Base-by-base conservation (phyloP, 2,329 filamentous ascomycete species). In the Verticillium longisporum region DNA sequence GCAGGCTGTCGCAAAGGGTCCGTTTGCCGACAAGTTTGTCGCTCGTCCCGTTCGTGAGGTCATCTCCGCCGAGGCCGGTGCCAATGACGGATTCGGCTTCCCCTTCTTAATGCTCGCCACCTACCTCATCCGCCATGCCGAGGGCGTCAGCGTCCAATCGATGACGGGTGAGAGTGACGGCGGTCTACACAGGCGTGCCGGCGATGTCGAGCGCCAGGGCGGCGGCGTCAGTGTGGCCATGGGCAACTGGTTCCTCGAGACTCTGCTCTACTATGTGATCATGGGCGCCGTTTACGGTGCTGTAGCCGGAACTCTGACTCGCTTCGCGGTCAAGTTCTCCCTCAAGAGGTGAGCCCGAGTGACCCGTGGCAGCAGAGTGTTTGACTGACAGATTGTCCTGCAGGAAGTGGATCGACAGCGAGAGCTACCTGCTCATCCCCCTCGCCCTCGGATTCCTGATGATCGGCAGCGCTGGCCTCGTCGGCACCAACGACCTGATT, bases 11-110 rank as follows among this genome's bases (percentile, higher is more conserved):
- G 85, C 84, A 18, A 87, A 87, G 68, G 84, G 84, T 0, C 81
- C 83, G 0, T 87, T 88, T 65, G 78, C 85, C 0, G 84, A 88
- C 66, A 86, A 85, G 62, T 87, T 80, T 61, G 84, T 88, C 2
- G 75, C 80, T 10, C 78, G 83, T 1, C 76, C 79, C 3, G 73
- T 88, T 4, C 78, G 84, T 33, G 83, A 87, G 64, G 82, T 87
- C 61, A 87, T 88, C 21, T 86, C 84, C 0, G 78, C 84, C 1
- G 85, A 88, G 64, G 84, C 83, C 3, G 85, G 85, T 6, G 80
- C 80, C 2, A 87, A 87, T 63, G 85, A 88, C 64, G 84, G 85
- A 0, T 84, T 88, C 50, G 84, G 82, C 0, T 87, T 86, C 56
- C 84, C 84, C 0, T 87, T 87, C 59, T 74, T 88, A 4, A 79